phyloP scores from a whole-genome alignment of 805 yeast species.

The Candida yuanshanica region DNA sequence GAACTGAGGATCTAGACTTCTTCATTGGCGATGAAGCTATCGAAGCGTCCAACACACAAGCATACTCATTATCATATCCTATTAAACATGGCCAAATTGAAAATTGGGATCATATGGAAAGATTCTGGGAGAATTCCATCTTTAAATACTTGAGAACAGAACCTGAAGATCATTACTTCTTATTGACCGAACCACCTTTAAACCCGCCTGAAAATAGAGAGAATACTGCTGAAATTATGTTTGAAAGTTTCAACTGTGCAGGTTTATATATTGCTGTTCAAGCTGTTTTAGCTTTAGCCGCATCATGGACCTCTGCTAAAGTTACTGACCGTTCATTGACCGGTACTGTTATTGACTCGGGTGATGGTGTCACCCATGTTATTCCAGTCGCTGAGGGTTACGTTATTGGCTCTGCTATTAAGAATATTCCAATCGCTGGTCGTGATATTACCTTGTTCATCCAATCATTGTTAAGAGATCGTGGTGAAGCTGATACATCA shows the following conservation, averaged over 20 bases:
- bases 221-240: conserved; percentile 97
- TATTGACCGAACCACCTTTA: conserved; percentile 95
- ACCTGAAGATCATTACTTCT: conserved; percentile 96
- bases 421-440: conserved; percentile 97
- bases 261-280: conserved; percentile 98
- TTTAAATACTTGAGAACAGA: conserved; percentile 95
- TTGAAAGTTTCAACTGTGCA: conserved; percentile 97
- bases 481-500: conserved; percentile 93
- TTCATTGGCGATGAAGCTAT: conserved; percentile 95
- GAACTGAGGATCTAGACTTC: conserved; percentile 90
- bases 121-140: conserved; percentile 97
- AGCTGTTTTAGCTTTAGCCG: conserved; percentile 97
- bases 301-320: conserved; percentile 97
- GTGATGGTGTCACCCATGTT: conserved; percentile 99
- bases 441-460: conserved; percentile 94
- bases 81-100: conserved; percentile 97
- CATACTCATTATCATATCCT: conserved; percentile 85
- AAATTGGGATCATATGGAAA: conserved; percentile 99
- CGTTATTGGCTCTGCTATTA: conserved; percentile 95
- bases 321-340: conserved; percentile 93
- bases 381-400: conserved; percentile 99
- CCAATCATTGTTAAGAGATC: conserved; percentile 88
- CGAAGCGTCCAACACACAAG: conserved; percentile 84
- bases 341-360: conserved; percentile 97
- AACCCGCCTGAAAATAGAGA: conserved; percentile 99